These are phyloP conservation scores for Cordyceps cicadae DNA, from an alignment of 2,329 filamentous ascomycete genomes.

Conservation along the genomic window DNA sequence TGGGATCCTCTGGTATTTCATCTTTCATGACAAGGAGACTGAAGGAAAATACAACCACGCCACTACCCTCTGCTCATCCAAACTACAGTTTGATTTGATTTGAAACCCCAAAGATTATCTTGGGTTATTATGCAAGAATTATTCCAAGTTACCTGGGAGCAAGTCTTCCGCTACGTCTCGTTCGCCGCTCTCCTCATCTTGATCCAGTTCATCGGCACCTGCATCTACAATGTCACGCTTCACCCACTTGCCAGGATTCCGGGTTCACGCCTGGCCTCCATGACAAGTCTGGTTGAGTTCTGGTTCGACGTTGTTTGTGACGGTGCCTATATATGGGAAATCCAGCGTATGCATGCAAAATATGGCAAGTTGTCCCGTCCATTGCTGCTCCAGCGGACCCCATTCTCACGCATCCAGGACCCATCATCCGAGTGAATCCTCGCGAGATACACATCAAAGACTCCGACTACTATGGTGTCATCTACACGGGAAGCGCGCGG, in stretches of 20 bases:
- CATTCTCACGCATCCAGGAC: constrained; percentile 14
- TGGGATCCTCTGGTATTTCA: no score
- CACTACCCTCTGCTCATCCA: no score
- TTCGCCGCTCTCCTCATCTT: not conserved
- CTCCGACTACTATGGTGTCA: constrained; percentile 18
- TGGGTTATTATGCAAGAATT: no score
- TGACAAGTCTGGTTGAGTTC: not conserved
- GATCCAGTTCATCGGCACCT: not conserved
- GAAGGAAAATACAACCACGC: no score
- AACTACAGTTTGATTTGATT: no score
- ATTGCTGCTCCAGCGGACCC: not conserved
- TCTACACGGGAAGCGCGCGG: not conserved
- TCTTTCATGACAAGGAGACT: no score
- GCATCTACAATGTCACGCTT: not conserved
- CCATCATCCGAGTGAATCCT: constrained; percentile 27
- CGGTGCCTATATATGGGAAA: not conserved
- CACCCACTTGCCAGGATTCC: not conserved
- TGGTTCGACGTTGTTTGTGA: not conserved
- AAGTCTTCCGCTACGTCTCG: not conserved
- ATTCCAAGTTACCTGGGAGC: no score
- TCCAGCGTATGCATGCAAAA: not conserved
- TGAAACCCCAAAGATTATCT: no score
- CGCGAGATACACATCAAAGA: constrained; percentile 25
- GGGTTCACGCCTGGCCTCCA: not conserved
- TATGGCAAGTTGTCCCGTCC: not conserved